Evolutionary conservation across 1,284 basidiomycete species (phyloP), one percentile per base, ranked within the genome.

Genomic region (Cryptococcus amylolentus): DNA sequence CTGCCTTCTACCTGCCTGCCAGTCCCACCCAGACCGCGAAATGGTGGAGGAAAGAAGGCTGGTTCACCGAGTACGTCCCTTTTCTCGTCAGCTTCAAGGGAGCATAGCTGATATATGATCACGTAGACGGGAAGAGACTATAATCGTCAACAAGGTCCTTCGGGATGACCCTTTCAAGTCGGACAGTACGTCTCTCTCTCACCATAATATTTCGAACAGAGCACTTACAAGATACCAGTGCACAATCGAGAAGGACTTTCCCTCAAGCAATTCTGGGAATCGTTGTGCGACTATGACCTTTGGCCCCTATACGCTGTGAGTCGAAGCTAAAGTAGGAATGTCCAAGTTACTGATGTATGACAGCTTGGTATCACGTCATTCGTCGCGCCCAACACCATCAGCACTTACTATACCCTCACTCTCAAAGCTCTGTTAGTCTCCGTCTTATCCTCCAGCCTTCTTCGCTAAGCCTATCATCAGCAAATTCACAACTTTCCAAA

Each of bases 171-270:
- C 65, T 1, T 61, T 59, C 12, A 66, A 70, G 49, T 47, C 46
- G 49, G 52, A 44, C 38, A 49, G 16, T 42, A 51, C 16, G 49
- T 37, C 42, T 12, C 18, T 42, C 20, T 23, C 13, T 26, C 14
- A 23, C 37, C 38, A 43, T 23, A n/a, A 2, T 9, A 14, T 13
- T 13, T 23, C 23, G n/a, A 23, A 23, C 23, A 3, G 23, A 2
- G 23, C 23, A 23, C 23, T 23, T 23, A 23, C 23, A 23, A 23
- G 23, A 23, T 23, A 23, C 23, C 38, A 64, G 62, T 89, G 88
- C 86, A 89, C 75, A 89, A 89, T 61, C 83, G 88, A 23, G 81
- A 89, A 70, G 85, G 84, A 1, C 69, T 88, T 16, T 78, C 80
- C 0, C 40, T 80, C 10, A 80, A 77, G 62, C 80, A 81, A 50